Evolutionary conservation across 768 basidiomycete genomes (phyloP).

Genomic region (Gymnopilus dilepis): DNA sequence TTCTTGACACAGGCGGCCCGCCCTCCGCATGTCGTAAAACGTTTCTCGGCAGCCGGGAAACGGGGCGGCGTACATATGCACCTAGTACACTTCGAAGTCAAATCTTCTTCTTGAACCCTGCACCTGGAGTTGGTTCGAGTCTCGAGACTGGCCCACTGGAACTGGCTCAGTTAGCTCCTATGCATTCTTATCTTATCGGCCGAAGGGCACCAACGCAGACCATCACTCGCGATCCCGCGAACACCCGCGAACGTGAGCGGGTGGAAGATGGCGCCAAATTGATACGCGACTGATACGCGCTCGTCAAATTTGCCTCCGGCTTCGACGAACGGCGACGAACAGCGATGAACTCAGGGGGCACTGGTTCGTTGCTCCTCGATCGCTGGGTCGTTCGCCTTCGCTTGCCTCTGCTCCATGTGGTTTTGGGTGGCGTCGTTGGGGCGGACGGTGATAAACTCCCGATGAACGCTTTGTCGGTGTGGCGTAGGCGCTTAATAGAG

Average conservation of each 20-base stretch:
- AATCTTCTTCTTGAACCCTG: no score
- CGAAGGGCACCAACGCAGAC: background rate
- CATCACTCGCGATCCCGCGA: background rate
- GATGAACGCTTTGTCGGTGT: background rate
- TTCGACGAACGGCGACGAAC: background rate
- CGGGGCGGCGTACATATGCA: background rate
- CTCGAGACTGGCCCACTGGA: no score
- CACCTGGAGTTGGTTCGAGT: no score
- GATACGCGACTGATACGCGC: slow-evolving; percentile 3
- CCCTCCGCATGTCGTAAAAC: background rate
- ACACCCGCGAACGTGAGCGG: background rate
- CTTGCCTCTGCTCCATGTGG: background rate
- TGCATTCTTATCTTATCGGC: slow-evolving; percentile 3
- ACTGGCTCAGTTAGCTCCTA: no score
- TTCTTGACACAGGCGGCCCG: background rate
- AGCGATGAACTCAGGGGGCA: background rate
- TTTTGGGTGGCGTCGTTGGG: background rate
- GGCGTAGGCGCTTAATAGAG: background rate
- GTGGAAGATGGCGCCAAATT: background rate
- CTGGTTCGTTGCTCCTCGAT: background rate
- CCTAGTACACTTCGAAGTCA: no score
- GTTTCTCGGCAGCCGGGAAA: background rate
- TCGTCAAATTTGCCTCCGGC: background rate
- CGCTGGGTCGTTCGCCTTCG: background rate
- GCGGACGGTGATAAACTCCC: background rate